Percentiles rank a stretch among this genome's conserved stretches.
These are phyloP conservation scores for Orbilia quercus DNA, from an alignment of 2,329 filamentous ascomycete genomes.

Conservation along the genomic window DNA sequence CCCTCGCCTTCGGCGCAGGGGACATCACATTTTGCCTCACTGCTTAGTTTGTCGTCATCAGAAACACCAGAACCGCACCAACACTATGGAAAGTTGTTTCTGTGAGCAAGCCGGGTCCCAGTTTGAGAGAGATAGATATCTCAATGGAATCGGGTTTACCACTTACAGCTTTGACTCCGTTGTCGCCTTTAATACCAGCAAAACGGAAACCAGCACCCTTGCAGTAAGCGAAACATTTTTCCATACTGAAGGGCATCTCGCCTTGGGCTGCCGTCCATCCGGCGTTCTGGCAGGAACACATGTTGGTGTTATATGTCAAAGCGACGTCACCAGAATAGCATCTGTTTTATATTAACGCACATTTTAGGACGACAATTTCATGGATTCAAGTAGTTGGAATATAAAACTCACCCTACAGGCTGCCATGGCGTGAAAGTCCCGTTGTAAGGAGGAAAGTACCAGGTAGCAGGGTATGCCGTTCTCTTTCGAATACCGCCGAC, in stretches of 20 bases:
- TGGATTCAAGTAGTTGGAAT: not conserved
- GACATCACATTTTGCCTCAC: not conserved
- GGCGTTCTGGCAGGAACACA: conserved; percentile 19
- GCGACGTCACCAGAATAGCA: conserved; percentile 16
- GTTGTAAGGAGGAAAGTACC: conserved; percentile 11
- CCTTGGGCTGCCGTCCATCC: not conserved
- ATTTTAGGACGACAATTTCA: too few relatives aligned
- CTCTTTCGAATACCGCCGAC: not conserved
- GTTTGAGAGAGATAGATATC: not conserved
- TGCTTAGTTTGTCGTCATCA: conserved; percentile 5
- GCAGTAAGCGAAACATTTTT: conserved; percentile 22
- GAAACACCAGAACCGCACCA: conserved; percentile 16
- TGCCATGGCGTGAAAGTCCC: conserved; percentile 5
- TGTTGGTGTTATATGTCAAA: conserved; percentile 12
- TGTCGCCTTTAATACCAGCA: conserved; percentile 26
- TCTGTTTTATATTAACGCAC: too few relatives aligned
- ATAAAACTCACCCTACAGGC: conserved; percentile 1
- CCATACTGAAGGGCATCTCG: conserved; percentile 15
- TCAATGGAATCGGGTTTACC: too few relatives aligned
- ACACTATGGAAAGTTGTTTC: not conserved
- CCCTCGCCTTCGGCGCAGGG: conserved; percentile 6
- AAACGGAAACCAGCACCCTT: conserved; percentile 32
- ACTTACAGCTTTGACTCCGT: conserved; percentile 9
- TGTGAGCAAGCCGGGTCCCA: not conserved
- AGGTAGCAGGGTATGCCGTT: conserved; percentile 6